phyloP scores from a whole-genome alignment of 1,284 basidiomycete species.

The Pseudozyma flocculosa region DNA sequence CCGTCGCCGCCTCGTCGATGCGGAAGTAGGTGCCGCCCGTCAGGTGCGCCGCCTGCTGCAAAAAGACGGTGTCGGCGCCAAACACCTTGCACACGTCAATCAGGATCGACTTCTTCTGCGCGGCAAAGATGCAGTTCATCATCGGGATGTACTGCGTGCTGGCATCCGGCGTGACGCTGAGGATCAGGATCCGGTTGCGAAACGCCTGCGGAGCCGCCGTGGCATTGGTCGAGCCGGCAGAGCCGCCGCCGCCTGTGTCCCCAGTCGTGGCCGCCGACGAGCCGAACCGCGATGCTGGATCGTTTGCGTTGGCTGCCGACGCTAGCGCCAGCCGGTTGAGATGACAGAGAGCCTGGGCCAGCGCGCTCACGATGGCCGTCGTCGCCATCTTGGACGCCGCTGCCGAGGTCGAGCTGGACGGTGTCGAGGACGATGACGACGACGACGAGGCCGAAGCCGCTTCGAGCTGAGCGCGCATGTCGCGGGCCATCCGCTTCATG shows the following conservation, averaged over 20 bases:
- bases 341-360: constrained; percentile 40
- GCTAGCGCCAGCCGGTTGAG: constrained; percentile 27
- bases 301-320: constrained; percentile 11
- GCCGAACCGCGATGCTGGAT: constrained; percentile 16
- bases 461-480: constrained; percentile 8
- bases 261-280: constrained; percentile 12
- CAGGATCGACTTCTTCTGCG: constrained; percentile 92
- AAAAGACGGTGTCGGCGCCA: constrained; percentile 86
- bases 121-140: constrained; percentile 99
- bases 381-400: constrained; percentile 19
- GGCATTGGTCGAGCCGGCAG: not conserved
- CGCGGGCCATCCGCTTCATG: constrained; percentile 8
- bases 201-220: constrained; percentile 16
- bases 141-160: constrained; percentile 89
- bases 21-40: constrained; percentile 91
- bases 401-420: constrained; percentile 4
- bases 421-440: not conserved
- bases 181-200: constrained; percentile 72
- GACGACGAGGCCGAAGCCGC: no score
- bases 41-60: constrained; percentile 94
- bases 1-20: constrained; percentile 73
- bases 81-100: constrained; percentile 94
- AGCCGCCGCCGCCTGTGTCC: constrained; percentile 1
- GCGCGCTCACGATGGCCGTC: constrained; percentile 26
- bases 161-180: constrained; percentile 86